Evolutionary conservation across 2,329 filamentous ascomycete genomes (phyloP), one percentile per base, ranked within the genome.

Genomic region (Hypocrella siamensis): DNA sequence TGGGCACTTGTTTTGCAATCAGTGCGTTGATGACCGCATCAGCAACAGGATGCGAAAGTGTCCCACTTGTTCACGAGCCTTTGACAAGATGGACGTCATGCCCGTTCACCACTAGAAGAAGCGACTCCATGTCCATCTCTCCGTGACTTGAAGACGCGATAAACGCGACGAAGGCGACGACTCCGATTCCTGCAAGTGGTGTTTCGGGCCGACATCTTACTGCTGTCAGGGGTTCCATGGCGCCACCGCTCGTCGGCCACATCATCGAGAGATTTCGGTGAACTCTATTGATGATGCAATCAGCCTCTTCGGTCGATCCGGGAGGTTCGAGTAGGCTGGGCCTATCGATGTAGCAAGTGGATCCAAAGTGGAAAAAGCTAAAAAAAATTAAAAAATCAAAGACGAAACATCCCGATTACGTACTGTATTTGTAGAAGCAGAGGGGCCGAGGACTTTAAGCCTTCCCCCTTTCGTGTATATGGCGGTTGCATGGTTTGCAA

Each of bases 21-120:
- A 75, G 30, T 98, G 90, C 51, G 80, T 96, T 17, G 83, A 93
- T 41, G 80, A 92, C 47, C 77, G 90, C 35, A 75, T 94, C 38
- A 75, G 74, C 28, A 93, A 90, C 47, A 80, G 90, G 22, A 86
- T 88, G 59, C 73, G 90, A 42, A 96, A 96, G 55, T 98, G 90
- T 48, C 90, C 90, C 3, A 88, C 83, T 44, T 98, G 92, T 63
- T 84, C 80, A 46, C 81, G 80, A 56, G 75, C 83, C 4, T 98
- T 98, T 51, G 88, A 93, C 46, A 80, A 75, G 52, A 80, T 80
- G 55, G 90, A 98, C 51, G 75, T 84, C 38, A 92, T 94, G 83
- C 59, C 68, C 16, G 70, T 75, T 31, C 74, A 79, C 49, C 56
- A 58, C 39, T 60, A 43, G 4, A 46, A 22, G 15, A 5, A n/a